A percentile compares a stretch with the other conserved stretches of the same genome.
Evolutionary conservation across 2,329 filamentous ascomycete species (phyloP).

Genomic region (Chaetomium sp.): DNA sequence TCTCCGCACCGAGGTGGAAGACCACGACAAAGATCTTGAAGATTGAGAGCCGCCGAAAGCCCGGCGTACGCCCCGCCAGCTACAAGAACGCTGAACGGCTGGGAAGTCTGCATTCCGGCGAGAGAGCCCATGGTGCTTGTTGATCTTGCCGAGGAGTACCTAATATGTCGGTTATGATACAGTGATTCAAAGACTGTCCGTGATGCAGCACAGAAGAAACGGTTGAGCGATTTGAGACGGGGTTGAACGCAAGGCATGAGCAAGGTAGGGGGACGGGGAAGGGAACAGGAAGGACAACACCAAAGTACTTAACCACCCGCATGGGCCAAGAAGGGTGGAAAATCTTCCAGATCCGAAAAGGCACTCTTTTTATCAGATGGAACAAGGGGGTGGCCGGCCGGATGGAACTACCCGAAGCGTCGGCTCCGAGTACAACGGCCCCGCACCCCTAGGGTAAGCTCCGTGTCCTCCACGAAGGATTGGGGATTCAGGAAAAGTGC

Average conservation of each 20-base stretch:
- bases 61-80: conserved; percentile 69
- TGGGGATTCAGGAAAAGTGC: not conserved
- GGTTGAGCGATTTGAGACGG: no score
- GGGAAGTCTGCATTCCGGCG: not conserved
- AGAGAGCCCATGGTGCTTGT: conserved; percentile 17
- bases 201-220: no score
- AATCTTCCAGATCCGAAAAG: not conserved
- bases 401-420: not conserved
- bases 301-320: no score
- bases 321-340: not conserved
- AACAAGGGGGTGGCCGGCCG: not conserved
- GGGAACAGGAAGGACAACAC: no score
- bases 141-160: no score
- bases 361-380: not conserved
- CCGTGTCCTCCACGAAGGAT: no score
- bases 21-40: conserved; percentile 59
- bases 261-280: no score
- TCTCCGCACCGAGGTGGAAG: conserved; percentile 40
- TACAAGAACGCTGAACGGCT: conserved; percentile 53
- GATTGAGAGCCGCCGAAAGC: conserved; percentile 58
- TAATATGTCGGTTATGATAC: no score
- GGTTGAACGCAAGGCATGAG: no score
- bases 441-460: not conserved
- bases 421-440: conserved; percentile 1
- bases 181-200: no score